These are phyloP conservation scores for thale cress (Arabidopsis thaliana) DNA, from an alignment of 345 rosid genomes.

Conservation along the genomic window DNA sequence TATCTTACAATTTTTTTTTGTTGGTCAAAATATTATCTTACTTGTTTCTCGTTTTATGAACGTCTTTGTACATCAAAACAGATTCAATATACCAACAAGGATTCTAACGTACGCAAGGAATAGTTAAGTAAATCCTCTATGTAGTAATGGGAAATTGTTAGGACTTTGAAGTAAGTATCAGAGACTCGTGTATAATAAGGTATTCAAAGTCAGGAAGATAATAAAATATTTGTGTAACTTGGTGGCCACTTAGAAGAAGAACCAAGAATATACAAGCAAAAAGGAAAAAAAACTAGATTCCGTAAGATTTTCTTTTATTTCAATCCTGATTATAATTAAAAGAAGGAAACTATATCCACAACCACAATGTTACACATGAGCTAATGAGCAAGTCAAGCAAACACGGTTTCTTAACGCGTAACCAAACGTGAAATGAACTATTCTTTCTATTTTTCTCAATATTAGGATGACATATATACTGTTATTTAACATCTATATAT, in stretches of 20 bases:
- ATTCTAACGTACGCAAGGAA: slow-evolving; percentile 6
- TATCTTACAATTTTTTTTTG: too few relatives aligned
- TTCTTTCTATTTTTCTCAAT: not conserved
- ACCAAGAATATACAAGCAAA: too few relatives aligned
- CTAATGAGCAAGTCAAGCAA: slow-evolving; percentile 40
- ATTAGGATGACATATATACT: not conserved
- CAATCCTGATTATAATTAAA: not conserved
- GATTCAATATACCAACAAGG: slow-evolving; percentile 2
- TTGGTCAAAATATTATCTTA: not conserved
- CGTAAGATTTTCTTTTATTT: slow-evolving; percentile 5
- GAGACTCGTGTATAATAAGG: not conserved
- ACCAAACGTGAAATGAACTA: slow-evolving; percentile 43
- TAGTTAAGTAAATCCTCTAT: not conserved
- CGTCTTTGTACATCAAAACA: not conserved
- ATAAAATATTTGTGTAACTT: not conserved
- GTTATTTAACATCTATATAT: not conserved
- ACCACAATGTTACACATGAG: slow-evolving; percentile 19
- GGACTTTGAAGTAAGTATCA: not conserved
- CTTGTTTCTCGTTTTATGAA: not conserved
- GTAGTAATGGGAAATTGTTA: not conserved
- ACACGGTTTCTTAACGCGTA: slow-evolving; percentile 44
- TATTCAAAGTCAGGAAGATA: not conserved
- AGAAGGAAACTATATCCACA: slow-evolving; percentile 25
- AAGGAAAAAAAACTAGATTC: slow-evolving; percentile 2
- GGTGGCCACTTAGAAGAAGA: not conserved